Evolutionary conservation across 2,329 filamentous ascomycete genomes (phyloP), one percentile per base, ranked within the genome.

Genomic region (Hymenoscyphus fructigenus): DNA sequence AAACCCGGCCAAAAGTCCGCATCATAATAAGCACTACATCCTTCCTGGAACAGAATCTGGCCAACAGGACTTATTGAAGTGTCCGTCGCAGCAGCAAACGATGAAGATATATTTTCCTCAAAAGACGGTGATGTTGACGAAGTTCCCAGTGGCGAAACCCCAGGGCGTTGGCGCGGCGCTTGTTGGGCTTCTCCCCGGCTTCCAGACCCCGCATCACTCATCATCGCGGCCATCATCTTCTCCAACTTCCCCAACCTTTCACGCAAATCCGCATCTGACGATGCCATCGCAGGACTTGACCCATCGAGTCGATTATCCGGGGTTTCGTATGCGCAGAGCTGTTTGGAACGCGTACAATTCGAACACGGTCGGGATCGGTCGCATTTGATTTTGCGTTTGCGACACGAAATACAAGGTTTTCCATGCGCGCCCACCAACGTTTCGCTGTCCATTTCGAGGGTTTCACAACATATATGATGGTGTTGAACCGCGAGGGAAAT

Each of bases 341-440:
- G 84, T 36, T 82, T 79, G 57, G 85, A 82, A 75, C 85, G 88
- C 73, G 86, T 78, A 72, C 89, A 91, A 76, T 89, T 89, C 70
- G 84, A 81, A 74, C 90, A 92, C 14, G 89, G 89, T 75, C 88
- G 88, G 71, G 83, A 85, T 77, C 88, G 89, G 76, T 91, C 87
- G 76, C 90, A 92, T 67, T 87, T 87, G 41, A 92, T 85, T 75
- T 92, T 92, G 68, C 89, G 57, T 60, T 65, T 68, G 38, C 69
- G 66, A 63, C 69, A 71, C 3, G 20, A 57, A 14, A 64, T 59
- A 59, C 69, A 71, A 23, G 69, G 69, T 20, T 65, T 66, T 28
- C 57, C 57, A 12, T 41, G 29, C 29, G 56, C 17, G 6, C 29
- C n/a, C 20, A 41, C 29, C 17, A 23, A 26, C 20, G 32, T 12